These are phyloP conservation scores for Aspergillus aculeatinus DNA, from an alignment of 2,329 filamentous ascomycete genomes.

Conservation along the genomic window DNA sequence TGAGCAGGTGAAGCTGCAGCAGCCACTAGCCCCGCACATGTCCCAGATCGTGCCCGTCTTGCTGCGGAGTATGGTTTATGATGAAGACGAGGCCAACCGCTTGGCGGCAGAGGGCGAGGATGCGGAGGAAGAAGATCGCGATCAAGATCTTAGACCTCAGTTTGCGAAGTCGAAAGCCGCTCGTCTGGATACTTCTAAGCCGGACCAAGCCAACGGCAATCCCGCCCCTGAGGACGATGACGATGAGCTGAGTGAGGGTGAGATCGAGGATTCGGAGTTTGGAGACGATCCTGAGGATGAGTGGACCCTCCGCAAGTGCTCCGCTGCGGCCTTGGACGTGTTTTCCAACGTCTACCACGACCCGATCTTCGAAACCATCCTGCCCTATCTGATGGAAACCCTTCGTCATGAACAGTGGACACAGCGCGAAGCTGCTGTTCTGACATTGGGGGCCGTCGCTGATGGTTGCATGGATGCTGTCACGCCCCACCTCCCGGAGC, in stretches of 20 bases:
- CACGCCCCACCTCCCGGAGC: slow-evolving; percentile 81
- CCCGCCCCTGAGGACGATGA: slow-evolving; percentile 58
- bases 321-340: slow-evolving; percentile 89
- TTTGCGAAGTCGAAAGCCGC: slow-evolving; percentile 73
- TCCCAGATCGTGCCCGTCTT: slow-evolving; percentile 84
- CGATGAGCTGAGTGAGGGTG: slow-evolving; percentile 81
- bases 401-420: slow-evolving; percentile 87
- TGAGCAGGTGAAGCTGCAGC: slow-evolving; percentile 78
- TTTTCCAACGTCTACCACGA: slow-evolving; percentile 88
- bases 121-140: slow-evolving; percentile 85
- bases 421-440: slow-evolving; percentile 86
- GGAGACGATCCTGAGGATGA: slow-evolving; percentile 77
- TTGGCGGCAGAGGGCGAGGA: slow-evolving; percentile 83
- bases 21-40: slow-evolving; percentile 73
- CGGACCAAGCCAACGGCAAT: slow-evolving; percentile 40
- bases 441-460: slow-evolving; percentile 90
- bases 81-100: slow-evolving; percentile 84
- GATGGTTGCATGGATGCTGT: slow-evolving; percentile 92
- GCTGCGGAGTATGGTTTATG: slow-evolving; percentile 93
- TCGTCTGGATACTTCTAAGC: slow-evolving; percentile 57
- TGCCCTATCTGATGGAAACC: slow-evolving; percentile 89
- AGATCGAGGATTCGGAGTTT: slow-evolving; percentile 74
- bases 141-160: slow-evolving; percentile 85
- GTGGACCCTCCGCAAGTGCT: slow-evolving; percentile 97
- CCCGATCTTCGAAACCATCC: slow-evolving; percentile 83